These are phyloP conservation scores for Trichoderma hamatum DNA, from an alignment of 2,329 filamentous ascomycete genomes.

Conservation along the genomic window DNA sequence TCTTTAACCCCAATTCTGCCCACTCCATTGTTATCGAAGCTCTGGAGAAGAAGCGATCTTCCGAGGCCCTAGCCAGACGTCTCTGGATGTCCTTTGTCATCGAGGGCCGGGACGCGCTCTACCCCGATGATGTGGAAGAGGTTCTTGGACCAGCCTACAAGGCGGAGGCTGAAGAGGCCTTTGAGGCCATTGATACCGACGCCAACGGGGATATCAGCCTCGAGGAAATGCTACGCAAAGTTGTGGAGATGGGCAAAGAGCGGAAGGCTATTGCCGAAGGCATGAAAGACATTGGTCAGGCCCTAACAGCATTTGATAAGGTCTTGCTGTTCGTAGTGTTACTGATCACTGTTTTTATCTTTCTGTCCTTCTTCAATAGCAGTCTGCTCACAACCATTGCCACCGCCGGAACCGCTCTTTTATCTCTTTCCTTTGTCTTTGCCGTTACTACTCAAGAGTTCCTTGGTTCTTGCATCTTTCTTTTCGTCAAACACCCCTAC, in stretches of 20 bases:
- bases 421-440: constrained; percentile 97
- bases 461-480: constrained; percentile 96
- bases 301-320: constrained; percentile 86
- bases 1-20: constrained; percentile 89
- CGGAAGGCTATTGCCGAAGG: constrained; percentile 87
- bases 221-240: constrained; percentile 90
- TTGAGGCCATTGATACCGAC: constrained; percentile 79
- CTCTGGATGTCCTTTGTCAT: constrained; percentile 99
- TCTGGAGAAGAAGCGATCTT: constrained; percentile 78
- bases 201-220: constrained; percentile 92
- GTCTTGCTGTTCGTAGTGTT: constrained; percentile 81
- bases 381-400: constrained; percentile 84
- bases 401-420: constrained; percentile 85
- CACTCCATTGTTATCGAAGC: constrained; percentile 90
- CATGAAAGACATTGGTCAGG: constrained; percentile 97
- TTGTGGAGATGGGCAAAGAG: constrained; percentile 81
- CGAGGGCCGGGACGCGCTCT: constrained; percentile 81
- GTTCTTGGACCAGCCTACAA: constrained; percentile 78
- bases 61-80: constrained; percentile 89
- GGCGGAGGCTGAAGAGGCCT: constrained; percentile 83
- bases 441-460: constrained; percentile 90
- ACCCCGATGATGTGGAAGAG: constrained; percentile 79
- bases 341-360: constrained; percentile 80
- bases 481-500: constrained; percentile 98
- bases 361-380: constrained; percentile 85